phyloP scores from a whole-genome alignment of 768 basidiomycete genomes.

The Mycena latifolia region DNA sequence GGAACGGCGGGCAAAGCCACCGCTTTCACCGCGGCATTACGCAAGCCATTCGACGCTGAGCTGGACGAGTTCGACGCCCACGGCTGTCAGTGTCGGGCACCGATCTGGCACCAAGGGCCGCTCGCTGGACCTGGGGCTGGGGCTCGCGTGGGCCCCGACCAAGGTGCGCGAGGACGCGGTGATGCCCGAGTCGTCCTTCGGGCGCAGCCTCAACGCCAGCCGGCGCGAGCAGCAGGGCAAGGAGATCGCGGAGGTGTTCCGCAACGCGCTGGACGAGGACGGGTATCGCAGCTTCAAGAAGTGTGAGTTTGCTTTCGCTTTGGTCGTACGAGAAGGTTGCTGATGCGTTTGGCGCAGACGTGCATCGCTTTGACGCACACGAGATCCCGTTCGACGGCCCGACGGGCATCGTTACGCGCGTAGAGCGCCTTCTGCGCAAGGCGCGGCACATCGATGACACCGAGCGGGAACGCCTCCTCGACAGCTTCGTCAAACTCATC shows the following conservation, averaged over 20 bases:
- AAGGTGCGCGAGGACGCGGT: constrained; percentile 77
- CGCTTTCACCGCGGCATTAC: constrained; percentile 33
- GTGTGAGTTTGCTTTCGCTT: constrained; percentile 60
- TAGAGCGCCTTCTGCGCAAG: constrained; percentile 68
- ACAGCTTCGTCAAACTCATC: constrained; percentile 72
- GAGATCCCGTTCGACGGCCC: constrained; percentile 83
- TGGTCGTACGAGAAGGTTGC: constrained; percentile 14
- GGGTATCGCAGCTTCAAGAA: constrained; percentile 68
- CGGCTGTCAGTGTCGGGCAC: constrained; percentile 50
- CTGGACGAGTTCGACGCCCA: constrained; percentile 39
- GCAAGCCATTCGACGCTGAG: constrained; percentile 32
- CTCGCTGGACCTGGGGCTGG: constrained; percentile 78
- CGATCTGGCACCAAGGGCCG: constrained; percentile 71
- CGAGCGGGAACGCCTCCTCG: constrained; percentile 66
- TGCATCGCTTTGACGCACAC: constrained; percentile 42
- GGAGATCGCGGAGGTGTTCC: constrained; percentile 63
- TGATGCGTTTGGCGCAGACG: constrained; percentile 26
- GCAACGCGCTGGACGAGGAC: constrained; percentile 58
- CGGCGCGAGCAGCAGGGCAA: constrained; percentile 38
- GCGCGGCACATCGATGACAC: constrained; percentile 60
- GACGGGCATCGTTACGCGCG: constrained; percentile 73
- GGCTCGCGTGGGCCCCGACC: constrained; percentile 79
- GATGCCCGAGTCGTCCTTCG: constrained; percentile 58
- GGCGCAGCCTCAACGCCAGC: constrained; percentile 42
- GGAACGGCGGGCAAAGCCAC: constrained; percentile 40